Base-by-base conservation (phyloP, 2,329 filamentous ascomycete species). In the Colletotrichum sojae region DNA sequence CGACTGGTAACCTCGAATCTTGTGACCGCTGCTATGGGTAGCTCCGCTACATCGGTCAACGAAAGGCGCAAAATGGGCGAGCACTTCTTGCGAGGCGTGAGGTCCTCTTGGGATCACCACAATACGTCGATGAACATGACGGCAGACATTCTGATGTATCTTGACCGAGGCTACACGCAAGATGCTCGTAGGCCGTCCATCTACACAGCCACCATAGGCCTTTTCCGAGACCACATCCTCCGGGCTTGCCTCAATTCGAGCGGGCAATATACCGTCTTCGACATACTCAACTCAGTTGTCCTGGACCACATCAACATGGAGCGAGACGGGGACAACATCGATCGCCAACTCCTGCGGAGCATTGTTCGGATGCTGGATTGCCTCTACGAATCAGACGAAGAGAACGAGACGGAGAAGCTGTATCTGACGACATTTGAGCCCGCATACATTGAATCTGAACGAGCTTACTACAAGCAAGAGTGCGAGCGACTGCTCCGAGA, bases 71-170 rank as follows among this genome's bases (percentile, higher is more conserved):
- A 91, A 51, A 91, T 92, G 43, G 95, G 95, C 55, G 94, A 97
- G 80, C 91, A 88, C 76, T 97, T 98, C 72, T 81, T 99, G 67
- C 89, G 89, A 63, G 91, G 90, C 0, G 80, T 98, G 15, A 92
- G 92, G 73, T 86, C 90, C 67, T 90, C 91, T 2, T 99, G 95
- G 94, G 90, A 94, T 70, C 92, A 97, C 71, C 95, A 99, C 77
- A 93, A 95, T 77, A 89, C 93, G 65, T 95, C 93, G 52, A 97
- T 97, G 93, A 94, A 94, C 77, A 98, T 98, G 95, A 91, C 94
- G 58, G 94, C 95, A 4, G 96, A 98, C 79, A 94, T 98, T 39
- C 86, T 98, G 59, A 98, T 98, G 94, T 98, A 98, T 77, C 94
- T 99, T 85, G 95, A 99, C 77, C 92, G 94, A 57, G 91, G 95